Percentiles rank a stretch among this genome's conserved stretches.
Evolutionary conservation across 2,329 filamentous ascomycete genomes (phyloP).

Genomic region (Xylaria sp.): DNA sequence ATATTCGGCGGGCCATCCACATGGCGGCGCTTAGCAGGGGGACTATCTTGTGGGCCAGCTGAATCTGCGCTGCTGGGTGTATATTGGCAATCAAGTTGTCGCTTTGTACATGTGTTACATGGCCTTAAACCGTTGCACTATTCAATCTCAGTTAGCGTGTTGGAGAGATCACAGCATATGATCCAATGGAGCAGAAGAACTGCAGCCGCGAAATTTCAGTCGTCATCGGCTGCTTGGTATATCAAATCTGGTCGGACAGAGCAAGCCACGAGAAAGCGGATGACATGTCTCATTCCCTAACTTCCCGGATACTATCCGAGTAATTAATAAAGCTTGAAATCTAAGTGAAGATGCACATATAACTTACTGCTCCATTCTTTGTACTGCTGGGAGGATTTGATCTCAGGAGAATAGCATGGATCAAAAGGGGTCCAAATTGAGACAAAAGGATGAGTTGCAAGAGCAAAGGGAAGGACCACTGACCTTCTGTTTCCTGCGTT

Average conservation of each 20-base stretch:
- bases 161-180: conserved; percentile 33
- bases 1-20: conserved; percentile 47
- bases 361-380: conserved; percentile 34
- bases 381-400: conserved; percentile 20
- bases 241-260: conserved; percentile 7
- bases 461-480: conserved; percentile 44
- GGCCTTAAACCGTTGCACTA: conserved; percentile 70
- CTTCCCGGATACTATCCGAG: conserved; percentile 4
- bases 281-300: neutral
- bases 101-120: conserved; percentile 69
- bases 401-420: conserved; percentile 12
- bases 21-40: conserved; percentile 53
- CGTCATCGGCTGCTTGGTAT: conserved; percentile 13
- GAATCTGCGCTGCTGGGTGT: conserved; percentile 50
- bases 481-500: conserved; percentile 75
- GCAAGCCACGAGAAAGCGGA: conserved; percentile 1
- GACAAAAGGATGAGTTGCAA: conserved; percentile 3
- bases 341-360: conserved; percentile 23
- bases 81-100: conserved; percentile 59
- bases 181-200: conserved; percentile 9
- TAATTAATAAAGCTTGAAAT: conserved; percentile 8
- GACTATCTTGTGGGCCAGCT: conserved; percentile 48
- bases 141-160: conserved; percentile 40
- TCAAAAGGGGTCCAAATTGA: neutral
- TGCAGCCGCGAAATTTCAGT: neutral